Conservation (phyloP, 2,329 filamentous ascomycete species). For the Scytalidium sp. region DNA sequence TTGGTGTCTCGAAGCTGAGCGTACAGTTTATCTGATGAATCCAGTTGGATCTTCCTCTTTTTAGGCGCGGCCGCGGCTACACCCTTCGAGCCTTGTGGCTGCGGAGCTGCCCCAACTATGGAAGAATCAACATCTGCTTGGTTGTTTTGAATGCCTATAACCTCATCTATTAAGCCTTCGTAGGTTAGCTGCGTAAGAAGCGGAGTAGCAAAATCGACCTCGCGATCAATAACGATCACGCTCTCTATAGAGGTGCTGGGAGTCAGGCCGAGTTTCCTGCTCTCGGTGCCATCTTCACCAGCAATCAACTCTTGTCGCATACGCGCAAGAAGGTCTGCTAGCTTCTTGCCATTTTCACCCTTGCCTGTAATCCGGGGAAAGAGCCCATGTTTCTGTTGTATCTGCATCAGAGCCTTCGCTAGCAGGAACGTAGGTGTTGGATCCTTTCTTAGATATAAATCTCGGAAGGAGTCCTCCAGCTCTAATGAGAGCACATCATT, state of each 20-base stretch:
- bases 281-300: slow-evolving; percentile 68
- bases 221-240: slow-evolving; percentile 90
- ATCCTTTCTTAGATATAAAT: slow-evolving; percentile 87
- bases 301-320: slow-evolving; percentile 89
- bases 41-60: slow-evolving; percentile 85
- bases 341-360: slow-evolving; percentile 85
- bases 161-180: slow-evolving; percentile 91
- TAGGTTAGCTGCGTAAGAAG: slow-evolving; percentile 95
- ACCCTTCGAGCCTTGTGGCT: slow-evolving; percentile 51
- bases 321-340: slow-evolving; percentile 81
- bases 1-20: slow-evolving; percentile 86
- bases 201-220: slow-evolving; percentile 89
- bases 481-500: slow-evolving; percentile 89
- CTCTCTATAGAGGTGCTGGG: slow-evolving; percentile 88
- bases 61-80: slow-evolving; percentile 57
- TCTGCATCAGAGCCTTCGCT: slow-evolving; percentile 88
- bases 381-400: slow-evolving; percentile 87
- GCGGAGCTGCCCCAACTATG: slow-evolving; percentile 71
- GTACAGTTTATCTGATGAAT: slow-evolving; percentile 86
- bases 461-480: slow-evolving; percentile 79
- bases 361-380: slow-evolving; percentile 95
- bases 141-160: slow-evolving; percentile 88
- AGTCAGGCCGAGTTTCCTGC: slow-evolving; percentile 63
- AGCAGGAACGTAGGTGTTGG: slow-evolving; percentile 86
- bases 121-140: slow-evolving; percentile 91